Conservation (phyloP, 192 early-diverging fungal genomes). For the Coemansia sp. region DNA sequence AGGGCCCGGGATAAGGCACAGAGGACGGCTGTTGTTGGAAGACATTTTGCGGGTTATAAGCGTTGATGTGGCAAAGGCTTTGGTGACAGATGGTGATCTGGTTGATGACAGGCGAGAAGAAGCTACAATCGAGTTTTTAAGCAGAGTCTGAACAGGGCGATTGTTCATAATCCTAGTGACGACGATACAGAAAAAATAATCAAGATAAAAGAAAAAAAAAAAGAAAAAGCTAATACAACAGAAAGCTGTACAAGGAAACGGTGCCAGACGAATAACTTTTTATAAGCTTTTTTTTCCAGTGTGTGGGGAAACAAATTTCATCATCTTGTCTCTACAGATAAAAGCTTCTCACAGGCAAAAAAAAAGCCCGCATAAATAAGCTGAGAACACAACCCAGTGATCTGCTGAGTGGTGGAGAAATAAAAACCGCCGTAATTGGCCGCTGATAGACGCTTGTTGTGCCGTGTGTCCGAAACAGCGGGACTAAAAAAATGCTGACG, state of each 20-base stretch:
- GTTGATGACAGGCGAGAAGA: background rate
- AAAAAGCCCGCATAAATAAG: background rate
- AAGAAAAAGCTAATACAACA: background rate
- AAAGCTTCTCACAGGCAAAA: background rate
- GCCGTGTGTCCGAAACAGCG: no score
- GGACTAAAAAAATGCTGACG: no score
- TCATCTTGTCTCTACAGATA: background rate
- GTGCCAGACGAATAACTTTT: background rate
- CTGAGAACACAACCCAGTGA: background rate
- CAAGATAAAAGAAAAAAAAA: background rate
- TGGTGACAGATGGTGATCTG: constrained; percentile 1
- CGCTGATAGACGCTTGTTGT: no score
- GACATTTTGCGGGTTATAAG: constrained; percentile 16
- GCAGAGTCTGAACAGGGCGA: constrained; percentile 1
- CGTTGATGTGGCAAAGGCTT: background rate
- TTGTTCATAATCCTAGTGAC: constrained; percentile 5
- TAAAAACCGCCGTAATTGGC: constrained; percentile 1
- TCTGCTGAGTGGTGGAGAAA: background rate
- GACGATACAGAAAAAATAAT: background rate
- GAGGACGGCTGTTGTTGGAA: constrained; percentile 57
- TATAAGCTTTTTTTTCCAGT: background rate
- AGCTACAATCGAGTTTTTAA: background rate
- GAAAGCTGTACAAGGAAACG: background rate
- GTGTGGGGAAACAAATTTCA: background rate
- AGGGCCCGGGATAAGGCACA: constrained; percentile 97